A percentile compares a stretch with the other conserved stretches of the same genome.
Evolutionary conservation across 148 eudicot species (phyloP).

Genomic region (Vaccinium corymbosum): DNA sequence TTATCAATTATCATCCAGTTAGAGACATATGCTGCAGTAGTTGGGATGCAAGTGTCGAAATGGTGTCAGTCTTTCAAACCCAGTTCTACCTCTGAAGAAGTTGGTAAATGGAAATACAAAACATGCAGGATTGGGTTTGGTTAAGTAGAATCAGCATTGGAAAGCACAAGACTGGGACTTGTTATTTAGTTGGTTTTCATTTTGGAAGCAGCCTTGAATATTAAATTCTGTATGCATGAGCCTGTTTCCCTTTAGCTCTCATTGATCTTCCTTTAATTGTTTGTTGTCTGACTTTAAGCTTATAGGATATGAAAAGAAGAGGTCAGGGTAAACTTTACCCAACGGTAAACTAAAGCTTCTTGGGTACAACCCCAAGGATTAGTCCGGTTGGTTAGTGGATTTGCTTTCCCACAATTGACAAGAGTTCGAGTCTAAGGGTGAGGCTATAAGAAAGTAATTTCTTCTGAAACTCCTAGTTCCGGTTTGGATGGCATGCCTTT

Average conservation of each 20-base stretch:
- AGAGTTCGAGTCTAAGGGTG: too few species aligned
- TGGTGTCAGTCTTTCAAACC: not conserved
- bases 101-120: conserved; percentile 2
- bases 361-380: not conserved
- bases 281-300: conserved; percentile 2
- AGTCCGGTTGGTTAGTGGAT: too few species aligned
- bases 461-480: too few species aligned
- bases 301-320: conserved; percentile 7
- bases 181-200: not conserved
- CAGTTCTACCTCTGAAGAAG: conserved; percentile 1
- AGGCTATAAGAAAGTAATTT: too few species aligned
- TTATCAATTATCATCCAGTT: not conserved
- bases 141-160: not conserved
- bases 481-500: too few species aligned
- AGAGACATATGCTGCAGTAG: conserved; percentile 11
- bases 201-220: conserved; percentile 1
- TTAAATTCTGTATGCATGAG: not conserved
- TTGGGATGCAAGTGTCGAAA: not conserved
- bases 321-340: conserved; percentile 8
- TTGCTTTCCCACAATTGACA: too few species aligned
- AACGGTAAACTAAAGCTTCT: conserved; percentile 14
- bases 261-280: not conserved
- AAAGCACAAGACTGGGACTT: not conserved
- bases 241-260: not conserved
- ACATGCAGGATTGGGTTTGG: not conserved